These are phyloP conservation scores for Colletotrichum chlorophyti DNA, from an alignment of 2,329 filamentous ascomycete species.

Conservation along the genomic window DNA sequence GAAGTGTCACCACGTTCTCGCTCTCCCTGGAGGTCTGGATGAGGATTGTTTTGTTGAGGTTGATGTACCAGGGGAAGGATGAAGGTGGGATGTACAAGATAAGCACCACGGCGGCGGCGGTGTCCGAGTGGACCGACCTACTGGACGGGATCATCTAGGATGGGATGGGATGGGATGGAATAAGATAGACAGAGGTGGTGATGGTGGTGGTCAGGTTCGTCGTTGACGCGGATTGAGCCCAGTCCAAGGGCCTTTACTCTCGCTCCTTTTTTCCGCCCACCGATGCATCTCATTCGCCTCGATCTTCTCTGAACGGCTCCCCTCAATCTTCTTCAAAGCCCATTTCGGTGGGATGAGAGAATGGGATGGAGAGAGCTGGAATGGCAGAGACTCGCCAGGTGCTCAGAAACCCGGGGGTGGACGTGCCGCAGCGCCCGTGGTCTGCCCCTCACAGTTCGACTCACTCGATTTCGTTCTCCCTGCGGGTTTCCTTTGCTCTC, in stretches of 20 bases:
- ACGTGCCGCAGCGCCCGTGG: background rate
- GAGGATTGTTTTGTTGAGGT: constrained; percentile 20
- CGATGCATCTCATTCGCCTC: background rate
- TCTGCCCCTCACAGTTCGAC: constrained; percentile 9
- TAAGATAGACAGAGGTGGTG: background rate
- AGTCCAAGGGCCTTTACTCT: background rate
- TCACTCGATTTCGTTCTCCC: constrained; percentile 4
- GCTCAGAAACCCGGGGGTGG: background rate
- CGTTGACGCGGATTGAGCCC: background rate
- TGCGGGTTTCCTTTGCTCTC: constrained; percentile 5
- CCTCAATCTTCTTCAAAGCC: background rate
- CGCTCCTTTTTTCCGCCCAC: background rate
- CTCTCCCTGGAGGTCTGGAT: constrained; percentile 12
- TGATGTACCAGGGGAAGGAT: background rate
- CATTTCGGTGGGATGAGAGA: background rate
- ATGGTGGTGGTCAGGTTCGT: background rate
- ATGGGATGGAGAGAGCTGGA: background rate
- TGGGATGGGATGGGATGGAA: background rate
- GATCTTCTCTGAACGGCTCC: constrained; percentile 1
- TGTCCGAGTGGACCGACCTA: constrained; percentile 16
- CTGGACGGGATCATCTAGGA: background rate
- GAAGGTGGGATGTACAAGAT: constrained; percentile 13
- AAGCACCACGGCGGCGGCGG: constrained; percentile 10
- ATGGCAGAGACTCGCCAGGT: background rate
- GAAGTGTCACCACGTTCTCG: constrained; percentile 19